Percentiles rank a stretch among this genome's conserved stretches.
Evolutionary conservation across 1,139 yeast species (phyloP).

Genomic region (Meyerozyma carpophila): DNA sequence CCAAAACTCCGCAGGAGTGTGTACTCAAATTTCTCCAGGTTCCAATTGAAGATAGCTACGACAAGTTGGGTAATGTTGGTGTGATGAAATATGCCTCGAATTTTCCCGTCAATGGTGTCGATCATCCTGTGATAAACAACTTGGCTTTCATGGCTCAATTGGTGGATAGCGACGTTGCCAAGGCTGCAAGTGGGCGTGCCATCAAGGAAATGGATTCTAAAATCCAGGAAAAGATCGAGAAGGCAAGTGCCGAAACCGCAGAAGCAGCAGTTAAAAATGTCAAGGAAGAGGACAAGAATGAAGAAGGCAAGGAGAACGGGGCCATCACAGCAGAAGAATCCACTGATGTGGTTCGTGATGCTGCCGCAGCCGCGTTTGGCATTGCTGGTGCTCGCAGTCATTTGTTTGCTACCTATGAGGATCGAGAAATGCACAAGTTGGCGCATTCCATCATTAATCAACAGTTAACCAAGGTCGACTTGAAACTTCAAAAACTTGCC

Average conservation of each 20-base stretch:
- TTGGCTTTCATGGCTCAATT: constrained; percentile 80
- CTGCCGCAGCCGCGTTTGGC: constrained; percentile 54
- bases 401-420: constrained; percentile 77
- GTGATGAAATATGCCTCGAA: constrained; percentile 81
- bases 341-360: constrained; percentile 30
- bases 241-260: constrained; percentile 17
- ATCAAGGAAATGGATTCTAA: constrained; percentile 52
- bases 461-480: constrained; percentile 69
- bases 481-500: constrained; percentile 65
- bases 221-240: constrained; percentile 32
- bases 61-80: constrained; percentile 41
- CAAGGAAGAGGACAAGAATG: constrained; percentile 2
- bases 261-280: constrained; percentile 2
- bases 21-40: constrained; percentile 71
- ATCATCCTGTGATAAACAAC: constrained; percentile 90
- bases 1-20: constrained; percentile 76
- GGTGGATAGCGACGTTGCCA: constrained; percentile 83
- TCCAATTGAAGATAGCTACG: constrained; percentile 74
- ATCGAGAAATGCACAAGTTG: constrained; percentile 65
- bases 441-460: constrained; percentile 59
- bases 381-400: constrained; percentile 79
- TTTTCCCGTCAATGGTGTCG: constrained; percentile 78
- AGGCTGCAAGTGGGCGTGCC: constrained; percentile 71
- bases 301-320: constrained; percentile 3
- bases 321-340: constrained; percentile 2